phyloP scores from a whole-genome alignment of 768 basidiomycete genomes.

The Trametes coccinea region DNA sequence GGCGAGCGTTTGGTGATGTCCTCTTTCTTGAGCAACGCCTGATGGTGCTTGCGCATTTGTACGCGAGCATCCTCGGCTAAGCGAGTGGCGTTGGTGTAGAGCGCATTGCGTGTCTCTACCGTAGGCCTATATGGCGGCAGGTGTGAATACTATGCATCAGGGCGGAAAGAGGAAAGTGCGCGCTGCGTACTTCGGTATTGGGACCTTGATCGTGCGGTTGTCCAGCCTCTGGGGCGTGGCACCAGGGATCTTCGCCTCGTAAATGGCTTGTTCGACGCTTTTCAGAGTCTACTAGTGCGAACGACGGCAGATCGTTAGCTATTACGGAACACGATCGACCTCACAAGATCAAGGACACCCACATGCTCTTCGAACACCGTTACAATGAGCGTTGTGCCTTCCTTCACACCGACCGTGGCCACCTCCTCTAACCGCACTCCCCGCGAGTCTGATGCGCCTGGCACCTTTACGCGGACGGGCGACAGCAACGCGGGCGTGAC shows the following conservation, averaged over 20 bases:
- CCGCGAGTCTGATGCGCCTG: slow-evolving; percentile 30
- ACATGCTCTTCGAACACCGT: slow-evolving; percentile 82
- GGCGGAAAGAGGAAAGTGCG: not conserved
- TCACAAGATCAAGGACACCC: slow-evolving; percentile 29
- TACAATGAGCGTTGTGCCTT: slow-evolving; percentile 71
- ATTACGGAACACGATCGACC: not conserved
- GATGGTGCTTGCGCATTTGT: slow-evolving; percentile 73
- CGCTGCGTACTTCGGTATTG: slow-evolving; percentile 68
- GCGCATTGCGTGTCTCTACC: slow-evolving; percentile 62
- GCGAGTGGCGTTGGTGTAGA: slow-evolving; percentile 56
- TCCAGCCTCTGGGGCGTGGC: slow-evolving; percentile 74
- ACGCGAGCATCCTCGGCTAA: slow-evolving; percentile 75
- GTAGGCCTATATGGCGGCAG: slow-evolving; percentile 56
- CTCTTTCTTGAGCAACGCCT: slow-evolving; percentile 65
- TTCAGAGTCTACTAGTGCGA: slow-evolving; percentile 66
- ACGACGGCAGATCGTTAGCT: not conserved
- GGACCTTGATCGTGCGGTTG: slow-evolving; percentile 70
- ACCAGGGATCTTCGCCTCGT: slow-evolving; percentile 72
- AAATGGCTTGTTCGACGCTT: slow-evolving; percentile 71
- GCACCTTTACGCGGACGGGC: slow-evolving; percentile 61
- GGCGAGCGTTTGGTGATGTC: slow-evolving; percentile 68
- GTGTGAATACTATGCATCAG: not conserved
- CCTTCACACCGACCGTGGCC: slow-evolving; percentile 78
- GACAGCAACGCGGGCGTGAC: slow-evolving; percentile 72
- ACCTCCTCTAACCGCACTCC: slow-evolving; percentile 58